These are phyloP conservation scores for Lentithecium fluviatile DNA, from an alignment of 495 filamentous ascomycete species.

Conservation along the genomic window DNA sequence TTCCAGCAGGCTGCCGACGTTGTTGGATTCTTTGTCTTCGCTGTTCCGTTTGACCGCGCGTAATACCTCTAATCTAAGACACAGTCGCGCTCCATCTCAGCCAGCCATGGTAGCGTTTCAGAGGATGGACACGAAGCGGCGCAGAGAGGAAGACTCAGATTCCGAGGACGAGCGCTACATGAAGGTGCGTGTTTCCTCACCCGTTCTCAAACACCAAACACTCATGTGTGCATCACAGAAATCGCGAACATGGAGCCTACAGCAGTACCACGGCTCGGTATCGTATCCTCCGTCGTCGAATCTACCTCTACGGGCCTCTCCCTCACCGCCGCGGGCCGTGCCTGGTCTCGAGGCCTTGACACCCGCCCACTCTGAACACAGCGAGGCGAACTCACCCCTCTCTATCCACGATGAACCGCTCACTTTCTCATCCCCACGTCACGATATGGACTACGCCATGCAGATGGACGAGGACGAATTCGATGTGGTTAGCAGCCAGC, in stretches of 20 bases:
- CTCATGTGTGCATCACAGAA: conserved; percentile 18
- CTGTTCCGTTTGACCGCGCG: conserved; percentile 28
- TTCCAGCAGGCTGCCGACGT: background rate
- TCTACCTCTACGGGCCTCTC: conserved; percentile 27
- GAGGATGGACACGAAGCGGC: conserved; percentile 20
- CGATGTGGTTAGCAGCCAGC: conserved; percentile 33
- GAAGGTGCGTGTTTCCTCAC: conserved; percentile 16
- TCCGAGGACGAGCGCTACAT: conserved; percentile 25
- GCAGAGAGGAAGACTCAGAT: conserved; percentile 31
- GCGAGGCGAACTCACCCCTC: conserved; percentile 26
- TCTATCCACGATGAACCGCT: conserved; percentile 29
- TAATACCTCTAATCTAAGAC: background rate
- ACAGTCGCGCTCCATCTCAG: background rate
- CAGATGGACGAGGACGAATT: conserved; percentile 51
- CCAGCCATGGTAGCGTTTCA: conserved; percentile 25
- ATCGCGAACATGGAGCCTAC: conserved; percentile 23
- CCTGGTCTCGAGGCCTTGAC: conserved; percentile 29
- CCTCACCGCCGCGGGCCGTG: conserved; percentile 17
- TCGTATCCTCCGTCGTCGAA: conserved; percentile 2
- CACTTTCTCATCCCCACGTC: conserved; percentile 7
- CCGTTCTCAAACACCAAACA: background rate
- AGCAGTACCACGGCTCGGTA: conserved; percentile 2
- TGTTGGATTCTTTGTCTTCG: conserved; percentile 2
- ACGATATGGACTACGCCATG: conserved; percentile 51
- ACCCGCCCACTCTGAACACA: conserved; percentile 22